Evolutionary conservation across 2,329 filamentous ascomycete genomes (phyloP), one percentile per base, ranked within the genome.

Genomic region (Nemania abortiva): DNA sequence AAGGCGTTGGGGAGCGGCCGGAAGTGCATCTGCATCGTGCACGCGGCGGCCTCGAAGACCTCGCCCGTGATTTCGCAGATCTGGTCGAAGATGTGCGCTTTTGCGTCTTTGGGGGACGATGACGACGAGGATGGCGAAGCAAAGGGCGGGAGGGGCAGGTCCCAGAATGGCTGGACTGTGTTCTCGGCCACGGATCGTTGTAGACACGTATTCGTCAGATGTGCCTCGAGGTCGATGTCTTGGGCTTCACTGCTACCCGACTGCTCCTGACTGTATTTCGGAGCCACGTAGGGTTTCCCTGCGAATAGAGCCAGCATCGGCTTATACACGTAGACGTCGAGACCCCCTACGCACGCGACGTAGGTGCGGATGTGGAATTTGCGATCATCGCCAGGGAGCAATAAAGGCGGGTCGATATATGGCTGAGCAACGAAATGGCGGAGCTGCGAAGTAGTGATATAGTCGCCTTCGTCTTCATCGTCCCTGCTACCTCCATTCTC

Each of bases 361-460:
- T 99, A 99, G 1, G 92, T 93, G 53, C 96, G 88, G 77, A 99
- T 93, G 82, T 99, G 96, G 82, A 98, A 99, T 81, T 99, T 99
- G 72, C 92, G 89, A 69, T 86, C 84, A 34, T 87, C 87, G 31
- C 84, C 86, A 2, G 84, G 85, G 18, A 95, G 83, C 13, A 98
- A 86, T 3, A 98, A 87, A 0, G 95, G 95, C 1, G 92, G 93
- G 79, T 97, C 89, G 75, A 99, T 95, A 81, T 99, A 99, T 0
- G 94, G 93, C 81, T 99, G 96, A 5, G 92, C 95, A 76, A 98
- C 90, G 82, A 99, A 99, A 83, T 99, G 95, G 68, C 96, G 92
- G 58, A 99, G 90, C 78, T 98, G 94, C 0, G 93, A 96, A 2
- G 95, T 93, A 65, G 93, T 91, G 73, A 98, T 92, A 74, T 85